Evolutionary conservation across 805 yeast genomes (phyloP), one percentile per base, ranked within the genome.

Genomic region (Kodamaea kakaduensis): DNA sequence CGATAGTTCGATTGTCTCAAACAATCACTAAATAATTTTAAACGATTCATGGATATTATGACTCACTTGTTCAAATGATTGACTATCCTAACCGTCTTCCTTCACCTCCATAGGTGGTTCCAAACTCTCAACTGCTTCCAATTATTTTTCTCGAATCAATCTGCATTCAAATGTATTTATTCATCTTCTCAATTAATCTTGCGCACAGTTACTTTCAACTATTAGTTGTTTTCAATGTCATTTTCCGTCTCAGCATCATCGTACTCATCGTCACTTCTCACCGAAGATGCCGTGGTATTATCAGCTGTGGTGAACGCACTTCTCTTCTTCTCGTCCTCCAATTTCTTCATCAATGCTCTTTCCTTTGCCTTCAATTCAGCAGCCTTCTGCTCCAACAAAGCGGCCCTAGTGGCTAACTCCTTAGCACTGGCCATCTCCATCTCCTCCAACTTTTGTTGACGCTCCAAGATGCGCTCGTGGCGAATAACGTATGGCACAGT

Each of bases 401-500:
- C 80, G n/a, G 89, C 90, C 45, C 89, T 69, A 41, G 67, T 67
- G 18, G 86, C 77, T 49, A 84, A 64, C 49, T 83, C 90, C 51
- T 71, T 72, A 0, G 90, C 93, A 36, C 84, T 76, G 43, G 80
- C 81, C 50, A 81, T 80, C 55, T 84, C 94, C 60, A 84, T 61
- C 47, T 84, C 87, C 54, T 84, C 89, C 33, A 84, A 62, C 59
- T 81, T 84, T 39, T 79, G 85, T 51, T 84, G 89, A 56, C 84
- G 79, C 34, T 82, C 81, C 45, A 78, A 60, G 38, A 84, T 73
- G 38, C 82, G 73, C 57, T 84, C 90, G 56, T 84, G 90, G 53
- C 85, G 74, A 43, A 84, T 63, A 21, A 83, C 81, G 47, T 84
- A 84, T n/a, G 94, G 94, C 16, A 84, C 85, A 1, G 93, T 84